These are phyloP conservation scores for Candida neerlandica DNA, from an alignment of 1,139 yeast species.

Conservation along the genomic window DNA sequence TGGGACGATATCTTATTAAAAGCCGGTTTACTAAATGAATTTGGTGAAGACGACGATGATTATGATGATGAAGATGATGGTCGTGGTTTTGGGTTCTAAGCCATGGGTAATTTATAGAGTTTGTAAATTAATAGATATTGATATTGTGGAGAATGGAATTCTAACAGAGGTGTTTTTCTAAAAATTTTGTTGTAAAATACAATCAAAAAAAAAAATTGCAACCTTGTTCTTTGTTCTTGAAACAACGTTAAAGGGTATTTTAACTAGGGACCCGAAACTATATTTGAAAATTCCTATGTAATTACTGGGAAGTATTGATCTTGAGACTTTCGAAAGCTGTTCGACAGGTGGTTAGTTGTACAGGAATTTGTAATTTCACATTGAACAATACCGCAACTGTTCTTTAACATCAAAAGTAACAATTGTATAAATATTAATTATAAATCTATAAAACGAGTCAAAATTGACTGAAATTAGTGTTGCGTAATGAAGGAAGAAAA, in stretches of 20 bases:
- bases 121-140: background rate
- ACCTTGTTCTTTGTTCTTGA: too few relatives aligned
- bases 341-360: too few relatives aligned
- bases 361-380: too few relatives aligned
- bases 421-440: background rate
- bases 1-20: slow-evolving; percentile 44
- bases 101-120: background rate
- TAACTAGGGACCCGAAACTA: background rate
- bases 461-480: background rate
- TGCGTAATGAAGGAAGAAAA: background rate
- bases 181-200: background rate
- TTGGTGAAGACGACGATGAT: slow-evolving; percentile 20
- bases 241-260: background rate
- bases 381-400: too few relatives aligned
- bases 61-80: slow-evolving; percentile 4
- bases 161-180: background rate
- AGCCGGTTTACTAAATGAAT: slow-evolving; percentile 30
- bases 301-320: too few relatives aligned
- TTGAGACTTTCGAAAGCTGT: too few relatives aligned
- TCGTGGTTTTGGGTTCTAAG: too few relatives aligned
- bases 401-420: background rate
- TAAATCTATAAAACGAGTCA: slow-evolving; percentile 1
- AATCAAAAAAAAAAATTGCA: background rate
- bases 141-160: background rate
- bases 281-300: too few relatives aligned